These are phyloP conservation scores for Penicillium italicum DNA, from an alignment of 2,329 filamentous ascomycete species.

Conservation along the genomic window DNA sequence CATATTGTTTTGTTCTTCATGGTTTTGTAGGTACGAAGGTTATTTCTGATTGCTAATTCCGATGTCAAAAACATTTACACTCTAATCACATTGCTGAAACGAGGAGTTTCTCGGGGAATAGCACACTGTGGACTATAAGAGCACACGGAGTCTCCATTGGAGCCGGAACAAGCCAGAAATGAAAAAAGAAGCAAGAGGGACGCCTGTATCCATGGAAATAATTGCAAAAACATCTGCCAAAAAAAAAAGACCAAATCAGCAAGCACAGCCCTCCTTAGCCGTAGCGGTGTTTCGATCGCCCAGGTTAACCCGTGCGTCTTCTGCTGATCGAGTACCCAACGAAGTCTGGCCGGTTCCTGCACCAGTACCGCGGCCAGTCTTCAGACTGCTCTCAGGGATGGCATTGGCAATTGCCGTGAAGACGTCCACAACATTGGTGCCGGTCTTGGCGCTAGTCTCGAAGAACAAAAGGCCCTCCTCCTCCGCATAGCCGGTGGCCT, in stretches of 20 bases:
- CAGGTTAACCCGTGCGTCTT: constrained; percentile 72
- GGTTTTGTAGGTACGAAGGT: background rate
- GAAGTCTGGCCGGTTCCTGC: constrained; percentile 55
- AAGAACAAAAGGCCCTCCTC: constrained; percentile 94
- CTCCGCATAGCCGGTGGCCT: constrained; percentile 89
- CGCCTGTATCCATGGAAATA: constrained; percentile 21
- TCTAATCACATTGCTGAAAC: constrained; percentile 6
- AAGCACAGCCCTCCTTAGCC: constrained; percentile 90
- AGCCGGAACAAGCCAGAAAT: constrained; percentile 2
- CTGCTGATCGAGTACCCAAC: constrained; percentile 51
- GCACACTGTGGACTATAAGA: constrained; percentile 5
- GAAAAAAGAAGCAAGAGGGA: constrained; percentile 8
- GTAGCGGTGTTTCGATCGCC: constrained; percentile 67
- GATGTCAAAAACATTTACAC: constrained; percentile 4
- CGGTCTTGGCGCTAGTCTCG: constrained; percentile 96
- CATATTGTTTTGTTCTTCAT: background rate
- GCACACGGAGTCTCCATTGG: background rate
- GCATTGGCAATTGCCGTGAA: constrained; percentile 98
- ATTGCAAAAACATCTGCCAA: constrained; percentile 9
- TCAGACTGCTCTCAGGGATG: constrained; percentile 93
- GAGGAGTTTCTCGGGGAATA: constrained; percentile 3
- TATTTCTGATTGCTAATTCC: background rate
- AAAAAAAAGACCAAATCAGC: constrained; percentile 49
- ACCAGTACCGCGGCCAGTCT: constrained; percentile 74
- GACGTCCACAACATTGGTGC: constrained; percentile 88